Percentiles rank a stretch among this genome's conserved stretches.
These are phyloP conservation scores for Trichomonascus vanleenenianus DNA, from an alignment of 805 yeast species.

Conservation along the genomic window DNA sequence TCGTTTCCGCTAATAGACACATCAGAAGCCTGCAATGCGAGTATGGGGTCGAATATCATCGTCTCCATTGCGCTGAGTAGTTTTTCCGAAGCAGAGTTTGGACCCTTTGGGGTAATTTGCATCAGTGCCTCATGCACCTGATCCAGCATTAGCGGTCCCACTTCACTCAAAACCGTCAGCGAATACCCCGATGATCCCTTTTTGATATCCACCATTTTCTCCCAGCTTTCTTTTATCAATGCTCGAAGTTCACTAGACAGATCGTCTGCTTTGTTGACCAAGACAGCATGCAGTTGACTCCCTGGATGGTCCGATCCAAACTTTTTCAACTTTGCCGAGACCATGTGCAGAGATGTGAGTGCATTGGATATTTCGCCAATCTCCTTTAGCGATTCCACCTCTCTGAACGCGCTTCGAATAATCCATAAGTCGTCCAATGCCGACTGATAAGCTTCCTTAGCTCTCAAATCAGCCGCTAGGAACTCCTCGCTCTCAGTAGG, in stretches of 20 bases:
- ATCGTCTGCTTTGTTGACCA: not conserved
- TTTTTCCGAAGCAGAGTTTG: too few species aligned
- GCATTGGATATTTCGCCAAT: slow-evolving; percentile 16
- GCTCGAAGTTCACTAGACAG: not conserved
- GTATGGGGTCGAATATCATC: not conserved
- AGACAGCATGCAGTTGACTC: not conserved
- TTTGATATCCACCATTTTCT: not conserved
- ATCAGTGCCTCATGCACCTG: slow-evolving; percentile 6
- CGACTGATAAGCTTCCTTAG: not conserved
- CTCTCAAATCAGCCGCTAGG: slow-evolving; percentile 5
- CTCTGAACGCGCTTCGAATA: slow-evolving; percentile 16
- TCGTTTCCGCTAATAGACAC: too few species aligned
- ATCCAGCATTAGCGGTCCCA: not conserved
- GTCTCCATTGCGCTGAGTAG: not conserved
- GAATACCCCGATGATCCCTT: not conserved
- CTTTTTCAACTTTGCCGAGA: slow-evolving; percentile 6
- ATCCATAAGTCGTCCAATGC: slow-evolving; percentile 19
- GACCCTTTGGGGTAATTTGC: not conserved
- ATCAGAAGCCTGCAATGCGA: not conserved
- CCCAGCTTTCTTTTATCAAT: not conserved
- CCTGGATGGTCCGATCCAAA: slow-evolving; percentile 6
- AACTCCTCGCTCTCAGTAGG: slow-evolving; percentile 9
- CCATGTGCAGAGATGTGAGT: slow-evolving; percentile 10
- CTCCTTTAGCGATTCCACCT: slow-evolving; percentile 13
- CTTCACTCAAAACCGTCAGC: not conserved